phyloP scores from a whole-genome alignment of 257 asterid species.

The Primulina eburnea region DNA sequence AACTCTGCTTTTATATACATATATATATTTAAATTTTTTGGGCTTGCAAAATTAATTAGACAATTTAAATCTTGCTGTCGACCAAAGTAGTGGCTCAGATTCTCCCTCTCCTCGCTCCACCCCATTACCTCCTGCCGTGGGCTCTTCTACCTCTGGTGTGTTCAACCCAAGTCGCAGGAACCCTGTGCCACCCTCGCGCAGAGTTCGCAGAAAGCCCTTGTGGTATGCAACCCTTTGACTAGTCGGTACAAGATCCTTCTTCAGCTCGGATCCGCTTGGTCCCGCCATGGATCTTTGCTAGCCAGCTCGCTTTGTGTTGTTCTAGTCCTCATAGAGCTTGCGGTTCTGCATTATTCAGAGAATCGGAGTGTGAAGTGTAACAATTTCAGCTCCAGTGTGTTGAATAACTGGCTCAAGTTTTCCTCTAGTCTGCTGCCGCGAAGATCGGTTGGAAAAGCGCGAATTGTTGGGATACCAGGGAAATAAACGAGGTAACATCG shows the following conservation, averaged over 20 bases:
- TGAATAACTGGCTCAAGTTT: conserved; percentile 66
- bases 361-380: background rate
- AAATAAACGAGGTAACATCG: too few relatives aligned
- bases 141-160: conserved; percentile 84
- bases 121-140: conserved; percentile 83
- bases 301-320: conserved; percentile 64
- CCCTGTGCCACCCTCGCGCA: conserved; percentile 17
- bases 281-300: conserved; percentile 86
- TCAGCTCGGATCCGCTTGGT: conserved; percentile 98
- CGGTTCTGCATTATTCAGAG: conserved; percentile 60
- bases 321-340: conserved; percentile 80
- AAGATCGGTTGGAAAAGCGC: too few relatives aligned
- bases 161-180: background rate
- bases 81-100: conserved; percentile 57
- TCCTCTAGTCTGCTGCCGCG: conserved; percentile 77
- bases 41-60: too few relatives aligned
- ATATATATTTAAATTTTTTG: too few relatives aligned
- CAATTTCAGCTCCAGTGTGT: conserved; percentile 20
- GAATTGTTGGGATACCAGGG: too few relatives aligned
- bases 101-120: conserved; percentile 69
- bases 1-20: too few relatives aligned
- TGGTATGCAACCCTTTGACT: conserved; percentile 81
- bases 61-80: too few relatives aligned
- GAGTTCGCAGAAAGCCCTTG: conserved; percentile 53
- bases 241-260: conserved; percentile 60